These are phyloP conservation scores for Coemansia brasiliensis DNA, from an alignment of 192 early-diverging fungal species.

Conservation along the genomic window DNA sequence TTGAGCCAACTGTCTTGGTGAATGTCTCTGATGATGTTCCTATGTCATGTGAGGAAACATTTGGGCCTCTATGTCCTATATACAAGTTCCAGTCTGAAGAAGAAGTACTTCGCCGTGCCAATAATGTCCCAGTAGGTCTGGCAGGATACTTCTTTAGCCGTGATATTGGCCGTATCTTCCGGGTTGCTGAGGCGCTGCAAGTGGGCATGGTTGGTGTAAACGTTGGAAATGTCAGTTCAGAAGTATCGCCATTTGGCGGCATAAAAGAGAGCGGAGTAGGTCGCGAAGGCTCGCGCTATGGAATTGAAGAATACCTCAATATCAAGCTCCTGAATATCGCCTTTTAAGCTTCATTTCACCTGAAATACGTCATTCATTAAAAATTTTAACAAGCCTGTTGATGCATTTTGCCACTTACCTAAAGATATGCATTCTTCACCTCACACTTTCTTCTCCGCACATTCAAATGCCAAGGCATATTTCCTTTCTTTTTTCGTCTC, in stretches of 20 bases:
- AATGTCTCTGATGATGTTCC: constrained; percentile 68
- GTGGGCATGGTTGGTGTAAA: constrained; percentile 93
- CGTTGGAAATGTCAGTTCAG: constrained; percentile 60
- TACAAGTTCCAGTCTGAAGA: constrained; percentile 76
- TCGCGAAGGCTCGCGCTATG: constrained; percentile 57
- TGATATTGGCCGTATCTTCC: constrained; percentile 72
- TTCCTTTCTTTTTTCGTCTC: too few relatives aligned
- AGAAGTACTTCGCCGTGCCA: constrained; percentile 75
- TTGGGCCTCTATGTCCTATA: constrained; percentile 86
- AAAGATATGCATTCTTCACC: too few relatives aligned
- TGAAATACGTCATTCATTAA: too few relatives aligned
- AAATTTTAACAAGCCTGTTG: too few relatives aligned
- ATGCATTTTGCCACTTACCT: too few relatives aligned
- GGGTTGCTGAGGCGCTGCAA: constrained; percentile 78
- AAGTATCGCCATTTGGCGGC: constrained; percentile 65
- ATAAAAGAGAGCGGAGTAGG: constrained; percentile 60
- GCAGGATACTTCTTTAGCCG: constrained; percentile 84
- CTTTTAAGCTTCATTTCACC: constrained; percentile 3
- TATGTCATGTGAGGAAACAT: constrained; percentile 79
- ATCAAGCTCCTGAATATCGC: constrained; percentile 44
- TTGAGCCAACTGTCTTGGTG: constrained; percentile 77
- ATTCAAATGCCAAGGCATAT: too few relatives aligned
- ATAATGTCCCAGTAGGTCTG: constrained; percentile 71
- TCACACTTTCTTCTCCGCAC: too few relatives aligned
- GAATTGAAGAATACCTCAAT: constrained; percentile 54